These are phyloP conservation scores for Suillus americanus DNA, from an alignment of 768 basidiomycete genomes.

Conservation along the genomic window DNA sequence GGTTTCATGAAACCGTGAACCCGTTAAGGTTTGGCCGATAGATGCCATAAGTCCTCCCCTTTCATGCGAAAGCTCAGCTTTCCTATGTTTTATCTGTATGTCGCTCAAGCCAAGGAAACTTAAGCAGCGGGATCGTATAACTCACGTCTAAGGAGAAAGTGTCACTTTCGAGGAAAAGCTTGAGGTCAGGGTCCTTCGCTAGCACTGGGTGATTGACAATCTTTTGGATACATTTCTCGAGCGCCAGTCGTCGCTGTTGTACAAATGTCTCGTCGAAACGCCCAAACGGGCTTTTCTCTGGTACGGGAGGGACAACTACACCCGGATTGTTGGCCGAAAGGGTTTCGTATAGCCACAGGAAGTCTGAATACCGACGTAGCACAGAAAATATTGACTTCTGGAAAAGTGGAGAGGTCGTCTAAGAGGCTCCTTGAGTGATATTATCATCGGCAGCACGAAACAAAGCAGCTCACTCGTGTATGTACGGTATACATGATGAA, in stretches of 20 bases:
- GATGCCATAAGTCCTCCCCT: conserved; percentile 82
- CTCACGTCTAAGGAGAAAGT: conserved; percentile 87
- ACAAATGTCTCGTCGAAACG: conserved; percentile 94
- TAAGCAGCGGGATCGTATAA: conserved; percentile 8
- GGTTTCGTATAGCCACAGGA: conserved; percentile 93
- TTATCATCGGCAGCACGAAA: neutral
- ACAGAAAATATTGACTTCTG: conserved; percentile 88
- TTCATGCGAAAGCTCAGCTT: conserved; percentile 73
- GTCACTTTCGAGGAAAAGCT: conserved; percentile 91
- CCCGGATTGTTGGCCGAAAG: conserved; percentile 91
- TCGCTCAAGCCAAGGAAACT: neutral
- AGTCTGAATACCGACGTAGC: conserved; percentile 95
- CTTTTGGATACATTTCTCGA: conserved; percentile 92
- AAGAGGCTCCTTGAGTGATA: conserved; percentile 1
- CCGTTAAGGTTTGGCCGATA: conserved; percentile 75
- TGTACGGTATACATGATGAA: conserved; percentile 98
- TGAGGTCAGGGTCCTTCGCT: conserved; percentile 83
- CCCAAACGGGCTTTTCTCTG: conserved; percentile 92
- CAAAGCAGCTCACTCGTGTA: conserved; percentile 58
- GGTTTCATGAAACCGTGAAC: conserved; percentile 83
- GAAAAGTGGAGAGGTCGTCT: conserved; percentile 87
- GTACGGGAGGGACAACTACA: conserved; percentile 94
- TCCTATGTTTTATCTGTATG: conserved; percentile 81
- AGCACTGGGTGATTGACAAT: conserved; percentile 91
- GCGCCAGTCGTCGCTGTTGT: conserved; percentile 75